Evolutionary conservation across 2,329 filamentous ascomycete genomes (phyloP).

Genomic region (Sporothrix variecibatus): DNA sequence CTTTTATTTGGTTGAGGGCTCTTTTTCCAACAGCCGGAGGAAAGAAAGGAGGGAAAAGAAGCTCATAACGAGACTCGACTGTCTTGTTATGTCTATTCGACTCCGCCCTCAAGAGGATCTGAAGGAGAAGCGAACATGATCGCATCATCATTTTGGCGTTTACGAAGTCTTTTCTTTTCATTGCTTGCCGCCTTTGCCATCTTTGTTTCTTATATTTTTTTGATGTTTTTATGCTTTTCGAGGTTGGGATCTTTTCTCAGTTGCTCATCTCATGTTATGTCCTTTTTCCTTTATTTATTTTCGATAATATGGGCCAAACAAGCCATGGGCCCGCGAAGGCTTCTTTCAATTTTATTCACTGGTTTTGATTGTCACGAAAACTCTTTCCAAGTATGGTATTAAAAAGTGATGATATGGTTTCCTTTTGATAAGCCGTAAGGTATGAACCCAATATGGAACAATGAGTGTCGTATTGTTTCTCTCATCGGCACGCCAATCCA

Average conservation of each 20-base stretch:
- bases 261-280: background rate
- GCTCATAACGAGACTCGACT: background rate
- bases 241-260: background rate
- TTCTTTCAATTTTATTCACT: background rate
- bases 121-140: constrained; percentile 4
- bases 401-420: background rate
- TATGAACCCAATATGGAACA: too few species aligned
- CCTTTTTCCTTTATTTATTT: background rate
- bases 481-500: too few species aligned
- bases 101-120: background rate
- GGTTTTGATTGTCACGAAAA: background rate
- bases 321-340: background rate
- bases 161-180: background rate
- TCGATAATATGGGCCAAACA: background rate
- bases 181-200: background rate
- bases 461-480: too few species aligned
- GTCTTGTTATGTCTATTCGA: background rate
- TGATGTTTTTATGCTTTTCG: background rate
- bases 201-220: background rate
- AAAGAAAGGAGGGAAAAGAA: background rate
- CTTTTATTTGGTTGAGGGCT: background rate
- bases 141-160: constrained; percentile 26
- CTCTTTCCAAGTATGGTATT: background rate
- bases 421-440: too few species aligned
- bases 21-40: background rate